Evolutionary conservation across 441 rosid genomes (phyloP).

Genomic region (Populus tomentosa): DNA sequence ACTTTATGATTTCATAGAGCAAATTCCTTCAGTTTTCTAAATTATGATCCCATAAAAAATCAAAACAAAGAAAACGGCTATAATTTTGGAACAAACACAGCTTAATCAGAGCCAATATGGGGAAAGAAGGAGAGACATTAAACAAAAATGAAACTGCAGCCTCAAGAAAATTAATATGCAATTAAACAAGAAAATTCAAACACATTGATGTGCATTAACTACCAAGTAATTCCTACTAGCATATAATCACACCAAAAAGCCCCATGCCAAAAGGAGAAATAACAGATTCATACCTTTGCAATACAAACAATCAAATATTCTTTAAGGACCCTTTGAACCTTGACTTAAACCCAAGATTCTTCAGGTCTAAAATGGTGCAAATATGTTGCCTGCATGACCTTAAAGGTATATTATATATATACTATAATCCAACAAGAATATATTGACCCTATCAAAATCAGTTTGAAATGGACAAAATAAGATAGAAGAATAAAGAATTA

Average conservation of each 20-base stretch:
- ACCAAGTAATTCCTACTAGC: background rate
- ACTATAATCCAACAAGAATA: background rate
- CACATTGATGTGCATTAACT: background rate
- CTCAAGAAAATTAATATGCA: background rate
- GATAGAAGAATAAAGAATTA: background rate
- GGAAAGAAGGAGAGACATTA: background rate
- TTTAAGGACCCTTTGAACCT: background rate
- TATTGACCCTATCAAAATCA: constrained; percentile 1
- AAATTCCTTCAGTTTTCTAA: background rate
- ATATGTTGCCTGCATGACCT: background rate
- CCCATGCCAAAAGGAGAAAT: background rate
- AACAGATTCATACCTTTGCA: background rate
- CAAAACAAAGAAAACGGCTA: background rate
- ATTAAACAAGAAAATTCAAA: background rate
- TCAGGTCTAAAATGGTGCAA: background rate
- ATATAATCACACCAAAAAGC: background rate
- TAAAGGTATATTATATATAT: background rate
- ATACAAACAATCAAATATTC: background rate
- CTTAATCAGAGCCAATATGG: background rate
- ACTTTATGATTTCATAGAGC: background rate
- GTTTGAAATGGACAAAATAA: constrained; percentile 5
- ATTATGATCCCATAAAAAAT: background rate
- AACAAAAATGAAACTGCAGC: background rate
- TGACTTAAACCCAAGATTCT: background rate
- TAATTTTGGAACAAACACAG: background rate